Percentiles rank a stretch among this genome's conserved stretches.
Conservation (phyloP, 2,329 filamentous ascomycete genomes). For the Apiospora rasikravindrae region DNA sequence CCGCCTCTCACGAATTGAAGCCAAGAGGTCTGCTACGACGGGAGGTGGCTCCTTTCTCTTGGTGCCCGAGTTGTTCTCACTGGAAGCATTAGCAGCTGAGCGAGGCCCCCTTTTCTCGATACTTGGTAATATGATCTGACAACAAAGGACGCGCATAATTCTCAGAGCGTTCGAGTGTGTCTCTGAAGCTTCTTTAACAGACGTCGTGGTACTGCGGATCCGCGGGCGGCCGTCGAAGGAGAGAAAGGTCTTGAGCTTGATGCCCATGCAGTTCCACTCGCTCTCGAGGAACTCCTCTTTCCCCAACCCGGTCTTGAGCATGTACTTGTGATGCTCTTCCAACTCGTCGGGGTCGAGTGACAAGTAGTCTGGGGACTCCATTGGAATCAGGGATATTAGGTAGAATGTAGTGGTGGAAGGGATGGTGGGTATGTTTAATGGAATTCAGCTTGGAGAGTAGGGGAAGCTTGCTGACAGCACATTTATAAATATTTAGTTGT, state of each 20-base stretch:
- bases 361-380: not conserved
- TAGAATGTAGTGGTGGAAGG: not conserved
- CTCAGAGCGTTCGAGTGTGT: not conserved
- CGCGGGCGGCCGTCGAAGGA: not conserved
- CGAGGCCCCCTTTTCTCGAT: not conserved
- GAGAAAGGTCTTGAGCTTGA: not conserved
- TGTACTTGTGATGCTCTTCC: not conserved
- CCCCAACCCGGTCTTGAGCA: not conserved
- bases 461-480: not conserved
- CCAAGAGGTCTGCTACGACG: not conserved
- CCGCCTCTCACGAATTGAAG: not conserved
- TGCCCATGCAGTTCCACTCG: constrained; percentile 1
- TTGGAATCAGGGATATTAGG: not conserved
- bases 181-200: not conserved
- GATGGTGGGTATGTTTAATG: not conserved
- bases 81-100: not conserved
- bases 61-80: not conserved
- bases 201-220: not conserved
- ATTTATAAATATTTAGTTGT: not conserved
- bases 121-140: not conserved
- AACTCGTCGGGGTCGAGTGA: not conserved
- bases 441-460: not conserved
- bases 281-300: not conserved
- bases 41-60: not conserved
- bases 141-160: not conserved